Conservation (phyloP, 768 basidiomycete species). For the Naganishia randhawae region DNA sequence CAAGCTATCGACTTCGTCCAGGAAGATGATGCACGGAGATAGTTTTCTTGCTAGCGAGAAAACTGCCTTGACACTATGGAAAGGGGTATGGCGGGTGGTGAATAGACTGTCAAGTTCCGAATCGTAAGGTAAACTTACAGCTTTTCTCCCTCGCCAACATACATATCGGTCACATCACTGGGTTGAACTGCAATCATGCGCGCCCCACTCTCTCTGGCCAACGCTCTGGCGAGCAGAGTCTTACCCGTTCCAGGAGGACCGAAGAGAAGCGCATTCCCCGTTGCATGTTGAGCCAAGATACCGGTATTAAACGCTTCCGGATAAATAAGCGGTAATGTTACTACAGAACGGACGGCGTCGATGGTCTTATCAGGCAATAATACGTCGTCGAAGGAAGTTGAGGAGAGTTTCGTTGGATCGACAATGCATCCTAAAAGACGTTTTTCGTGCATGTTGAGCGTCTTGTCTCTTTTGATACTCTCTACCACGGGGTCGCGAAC, state of each 20-base stretch:
- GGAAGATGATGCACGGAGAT: slow-evolving; percentile 86
- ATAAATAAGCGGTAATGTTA: slow-evolving; percentile 80
- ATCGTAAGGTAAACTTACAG: slow-evolving; percentile 33
- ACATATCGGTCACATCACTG: slow-evolving; percentile 91
- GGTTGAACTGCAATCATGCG: slow-evolving; percentile 83
- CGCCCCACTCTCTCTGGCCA: slow-evolving; percentile 89
- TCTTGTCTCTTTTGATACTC: slow-evolving; percentile 66
- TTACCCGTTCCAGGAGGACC: slow-evolving; percentile 68
- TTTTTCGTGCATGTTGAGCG: slow-evolving; percentile 76
- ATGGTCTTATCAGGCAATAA: slow-evolving; percentile 83
- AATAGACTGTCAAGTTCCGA: neutral
- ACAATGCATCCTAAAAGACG: slow-evolving; percentile 79
- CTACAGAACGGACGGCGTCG: slow-evolving; percentile 84
- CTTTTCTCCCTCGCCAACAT: slow-evolving; percentile 48
- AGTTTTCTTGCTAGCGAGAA: slow-evolving; percentile 80
- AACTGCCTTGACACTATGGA: slow-evolving; percentile 64
- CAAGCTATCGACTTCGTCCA: slow-evolving; percentile 91
- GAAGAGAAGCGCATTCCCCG: slow-evolving; percentile 80
- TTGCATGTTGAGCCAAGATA: slow-evolving; percentile 83
- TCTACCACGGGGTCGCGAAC: slow-evolving; percentile 70
- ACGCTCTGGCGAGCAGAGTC: slow-evolving; percentile 79
- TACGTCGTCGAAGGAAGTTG: slow-evolving; percentile 78
- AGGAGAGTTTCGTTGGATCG: slow-evolving; percentile 60
- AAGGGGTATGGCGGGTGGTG: neutral
- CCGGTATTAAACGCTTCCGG: slow-evolving; percentile 83